Evolutionary conservation across 345 rosid genomes (phyloP).

Genomic region (Eucalyptus virginea): DNA sequence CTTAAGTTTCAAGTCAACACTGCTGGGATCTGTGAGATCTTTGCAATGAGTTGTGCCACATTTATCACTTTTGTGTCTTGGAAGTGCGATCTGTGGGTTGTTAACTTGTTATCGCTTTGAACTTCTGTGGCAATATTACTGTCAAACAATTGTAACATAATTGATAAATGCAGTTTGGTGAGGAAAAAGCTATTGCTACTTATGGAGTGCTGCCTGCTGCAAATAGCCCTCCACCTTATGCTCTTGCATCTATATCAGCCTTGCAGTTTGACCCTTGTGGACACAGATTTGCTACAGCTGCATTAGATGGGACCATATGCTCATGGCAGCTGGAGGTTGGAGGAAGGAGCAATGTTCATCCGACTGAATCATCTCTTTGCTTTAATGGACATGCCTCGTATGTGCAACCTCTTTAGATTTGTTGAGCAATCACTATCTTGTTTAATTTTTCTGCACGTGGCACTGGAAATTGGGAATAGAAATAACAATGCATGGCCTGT

Average conservation of each 20-base stretch:
- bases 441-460: not conserved
- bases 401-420: not conserved
- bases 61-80: not conserved
- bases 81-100: not conserved
- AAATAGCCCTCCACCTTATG: slow-evolving; percentile 79
- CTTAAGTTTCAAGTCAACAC: not conserved
- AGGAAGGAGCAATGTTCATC: slow-evolving; percentile 72
- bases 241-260: slow-evolving; percentile 81
- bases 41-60: not conserved
- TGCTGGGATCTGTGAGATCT: not conserved
- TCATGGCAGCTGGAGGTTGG: slow-evolving; percentile 95
- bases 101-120: not conserved
- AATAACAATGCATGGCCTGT: not conserved
- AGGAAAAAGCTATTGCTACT: slow-evolving; percentile 77
- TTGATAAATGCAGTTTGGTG: slow-evolving; percentile 54
- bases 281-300: slow-evolving; percentile 82
- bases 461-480: not conserved
- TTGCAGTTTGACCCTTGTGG: slow-evolving; percentile 80
- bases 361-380: slow-evolving; percentile 88
- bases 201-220: slow-evolving; percentile 89
- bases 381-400: slow-evolving; percentile 81
- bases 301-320: slow-evolving; percentile 87
- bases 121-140: not conserved
- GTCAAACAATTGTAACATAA: not conserved
- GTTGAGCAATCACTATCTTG: not conserved